A percentile compares a stretch with the other conserved stretches of the same genome.
Conservation (phyloP, 2,329 filamentous ascomycete species). For the Chalaropsis ovoidea region DNA sequence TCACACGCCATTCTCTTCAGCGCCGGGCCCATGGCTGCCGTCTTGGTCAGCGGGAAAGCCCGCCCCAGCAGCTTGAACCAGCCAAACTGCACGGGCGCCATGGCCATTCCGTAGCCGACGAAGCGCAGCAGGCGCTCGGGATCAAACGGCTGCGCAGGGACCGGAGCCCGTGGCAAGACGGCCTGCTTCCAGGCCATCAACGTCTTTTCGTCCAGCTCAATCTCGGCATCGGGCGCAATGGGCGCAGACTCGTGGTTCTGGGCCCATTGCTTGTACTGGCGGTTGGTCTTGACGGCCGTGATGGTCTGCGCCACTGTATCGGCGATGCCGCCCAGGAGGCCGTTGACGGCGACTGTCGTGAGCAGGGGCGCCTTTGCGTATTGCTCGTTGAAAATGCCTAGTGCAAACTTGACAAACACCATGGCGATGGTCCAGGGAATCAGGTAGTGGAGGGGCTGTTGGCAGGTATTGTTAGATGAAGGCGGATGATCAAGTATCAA, state of each 20-base stretch:
- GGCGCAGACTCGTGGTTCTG: slow-evolving; percentile 50
- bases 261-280: slow-evolving; percentile 41
- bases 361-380: slow-evolving; percentile 49
- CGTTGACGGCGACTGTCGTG: slow-evolving; percentile 98
- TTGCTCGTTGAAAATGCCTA: slow-evolving; percentile 18
- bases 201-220: slow-evolving; percentile 70
- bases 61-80: slow-evolving; percentile 84
- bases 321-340: slow-evolving; percentile 86
- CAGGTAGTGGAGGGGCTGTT: slow-evolving; percentile 22
- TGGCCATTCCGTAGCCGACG: slow-evolving; percentile 94
- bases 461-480: background rate
- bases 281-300: slow-evolving; percentile 68
- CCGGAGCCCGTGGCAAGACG: slow-evolving; percentile 44
- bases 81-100: slow-evolving; percentile 89
- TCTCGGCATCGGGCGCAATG: background rate
- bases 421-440: slow-evolving; percentile 21
- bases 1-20: slow-evolving; percentile 87
- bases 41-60: slow-evolving; percentile 76
- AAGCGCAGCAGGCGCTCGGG: slow-evolving; percentile 90
- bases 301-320: slow-evolving; percentile 93
- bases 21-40: slow-evolving; percentile 61
- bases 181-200: slow-evolving; percentile 55
- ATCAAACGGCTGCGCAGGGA: slow-evolving; percentile 57
- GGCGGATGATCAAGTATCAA: background rate
- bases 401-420: slow-evolving; percentile 13